Evolutionary conservation across 2,329 filamentous ascomycete genomes (phyloP), one percentile per base, ranked within the genome.

Genomic region (Fusarium beomiforme): DNA sequence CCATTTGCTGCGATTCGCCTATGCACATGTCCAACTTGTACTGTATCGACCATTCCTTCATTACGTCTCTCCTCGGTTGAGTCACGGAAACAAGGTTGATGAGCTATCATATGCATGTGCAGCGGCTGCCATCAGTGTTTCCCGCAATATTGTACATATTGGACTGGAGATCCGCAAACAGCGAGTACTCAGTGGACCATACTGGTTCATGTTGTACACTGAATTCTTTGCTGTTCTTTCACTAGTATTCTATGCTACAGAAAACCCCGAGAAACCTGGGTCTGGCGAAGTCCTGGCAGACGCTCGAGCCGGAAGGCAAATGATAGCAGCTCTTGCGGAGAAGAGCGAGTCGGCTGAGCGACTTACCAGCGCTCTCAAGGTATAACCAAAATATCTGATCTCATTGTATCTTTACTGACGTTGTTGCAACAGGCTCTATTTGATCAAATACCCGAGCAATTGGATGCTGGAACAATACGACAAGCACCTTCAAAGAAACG

Each of bases 281-380:
- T 91, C 91, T 9, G 87, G 91, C 55, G 94, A 97, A 68, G 92
- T 98, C 24, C 84, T 98, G 65, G 91, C 91, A 57, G 95, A 98
- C 81, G 95, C 95, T 1, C 87, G 90, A 67, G 92, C 94, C 69
- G 96, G 95, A 21, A 93, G 93, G 77, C 91, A 95, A 70, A 93
- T 95, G 69, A 88, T 98, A 66, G 89, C 90, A 54, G 90, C 90
- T 19, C 86, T 98, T 63, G 92, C 94, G 5, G 90, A 92, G 75
- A 91, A 92, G 75, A 98, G 94, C 77, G 87, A 97, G 85, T 94
- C 95, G 37, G 96, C 96, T 6, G 94, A 98, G 78, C 87, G 93
- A 67, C 96, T 97, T 76, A 93, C 93, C 2, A 87, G 86, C 47
- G 92, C 93, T 42, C 85, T 99, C 31, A 88, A 90, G 78, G 93